Evolutionary conservation across 768 basidiomycete genomes (phyloP).

Genomic region (Tylopilus balloui): DNA sequence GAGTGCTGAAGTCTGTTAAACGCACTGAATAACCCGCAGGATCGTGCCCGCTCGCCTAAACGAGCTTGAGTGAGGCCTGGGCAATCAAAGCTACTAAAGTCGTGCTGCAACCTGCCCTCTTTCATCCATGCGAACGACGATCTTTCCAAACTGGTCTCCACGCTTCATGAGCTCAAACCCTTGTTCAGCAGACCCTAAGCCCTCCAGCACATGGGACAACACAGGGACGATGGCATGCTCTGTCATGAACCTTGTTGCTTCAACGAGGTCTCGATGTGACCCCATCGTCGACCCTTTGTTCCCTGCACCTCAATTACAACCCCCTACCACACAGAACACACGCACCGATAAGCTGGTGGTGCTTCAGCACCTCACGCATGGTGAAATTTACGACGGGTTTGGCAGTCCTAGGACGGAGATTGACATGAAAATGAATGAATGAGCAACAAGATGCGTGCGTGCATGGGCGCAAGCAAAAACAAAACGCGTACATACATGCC

Average conservation of each 20-base stretch:
- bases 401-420: conserved; percentile 50
- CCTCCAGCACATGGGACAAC: conserved; percentile 65
- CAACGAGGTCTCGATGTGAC: conserved; percentile 65
- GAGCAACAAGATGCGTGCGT: not conserved
- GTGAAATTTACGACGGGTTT: conserved; percentile 56
- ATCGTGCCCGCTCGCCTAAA: not conserved
- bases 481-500: conserved; percentile 59
- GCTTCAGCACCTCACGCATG: conserved; percentile 75
- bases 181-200: conserved; percentile 57
- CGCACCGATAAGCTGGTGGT: conserved; percentile 69
- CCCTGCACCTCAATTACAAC: conserved; percentile 13
- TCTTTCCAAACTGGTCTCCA: conserved; percentile 75
- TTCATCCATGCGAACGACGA: conserved; percentile 50
- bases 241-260: conserved; percentile 66
- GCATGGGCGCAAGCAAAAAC: not conserved
- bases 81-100: conserved; percentile 14
- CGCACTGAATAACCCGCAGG: not conserved
- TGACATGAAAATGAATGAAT: conserved; percentile 8
- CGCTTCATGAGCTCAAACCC: conserved; percentile 65
- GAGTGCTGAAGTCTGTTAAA: not conserved
- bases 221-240: conserved; percentile 66
- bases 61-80: not conserved
- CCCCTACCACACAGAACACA: conserved; percentile 4
- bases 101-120: conserved; percentile 21
- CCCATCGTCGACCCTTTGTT: conserved; percentile 78